These are phyloP conservation scores for Boletus subparvulus DNA, from an alignment of 768 basidiomycete genomes.

Conservation along the genomic window DNA sequence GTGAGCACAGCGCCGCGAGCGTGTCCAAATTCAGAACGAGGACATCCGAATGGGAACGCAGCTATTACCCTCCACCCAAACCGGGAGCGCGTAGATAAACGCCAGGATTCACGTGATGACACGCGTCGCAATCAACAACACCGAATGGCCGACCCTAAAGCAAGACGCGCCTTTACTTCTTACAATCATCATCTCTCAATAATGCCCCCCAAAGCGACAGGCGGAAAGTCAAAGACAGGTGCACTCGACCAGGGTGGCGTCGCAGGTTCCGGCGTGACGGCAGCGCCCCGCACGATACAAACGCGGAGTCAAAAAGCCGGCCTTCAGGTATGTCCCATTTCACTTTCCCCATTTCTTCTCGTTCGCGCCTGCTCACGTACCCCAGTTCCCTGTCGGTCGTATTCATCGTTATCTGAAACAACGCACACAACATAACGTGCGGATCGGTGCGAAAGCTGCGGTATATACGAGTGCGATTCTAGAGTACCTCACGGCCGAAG, in stretches of 20 bases:
- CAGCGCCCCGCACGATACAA: slow-evolving; percentile 44
- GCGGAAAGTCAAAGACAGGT: slow-evolving; percentile 63
- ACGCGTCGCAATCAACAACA: slow-evolving; percentile 33
- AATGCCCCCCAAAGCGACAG: slow-evolving; percentile 56
- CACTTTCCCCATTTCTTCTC: not conserved
- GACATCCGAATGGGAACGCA: no score
- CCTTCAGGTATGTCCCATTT: slow-evolving; percentile 59
- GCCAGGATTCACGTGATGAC: slow-evolving; percentile 20
- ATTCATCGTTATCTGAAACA: slow-evolving; percentile 94
- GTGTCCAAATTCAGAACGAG: no score
- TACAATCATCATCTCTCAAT: slow-evolving; percentile 30
- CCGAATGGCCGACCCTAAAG: slow-evolving; percentile 36
- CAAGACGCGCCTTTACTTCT: slow-evolving; percentile 30
- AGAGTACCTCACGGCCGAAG: slow-evolving; percentile 95
- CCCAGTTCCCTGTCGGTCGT: slow-evolving; percentile 93
- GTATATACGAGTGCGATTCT: slow-evolving; percentile 96
- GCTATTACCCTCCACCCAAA: no score
- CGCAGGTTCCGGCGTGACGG: slow-evolving; percentile 32
- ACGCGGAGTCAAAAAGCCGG: slow-evolving; percentile 85
- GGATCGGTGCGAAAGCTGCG: slow-evolving; percentile 96
- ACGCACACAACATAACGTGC: slow-evolving; percentile 89
- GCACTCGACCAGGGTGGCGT: slow-evolving; percentile 21
- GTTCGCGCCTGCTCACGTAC: not conserved
- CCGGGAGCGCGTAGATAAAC: no score
- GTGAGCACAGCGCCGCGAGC: no score